Base-by-base conservation (phyloP, 139 green algal species). In the Chlamydomonas sp. region DNA sequence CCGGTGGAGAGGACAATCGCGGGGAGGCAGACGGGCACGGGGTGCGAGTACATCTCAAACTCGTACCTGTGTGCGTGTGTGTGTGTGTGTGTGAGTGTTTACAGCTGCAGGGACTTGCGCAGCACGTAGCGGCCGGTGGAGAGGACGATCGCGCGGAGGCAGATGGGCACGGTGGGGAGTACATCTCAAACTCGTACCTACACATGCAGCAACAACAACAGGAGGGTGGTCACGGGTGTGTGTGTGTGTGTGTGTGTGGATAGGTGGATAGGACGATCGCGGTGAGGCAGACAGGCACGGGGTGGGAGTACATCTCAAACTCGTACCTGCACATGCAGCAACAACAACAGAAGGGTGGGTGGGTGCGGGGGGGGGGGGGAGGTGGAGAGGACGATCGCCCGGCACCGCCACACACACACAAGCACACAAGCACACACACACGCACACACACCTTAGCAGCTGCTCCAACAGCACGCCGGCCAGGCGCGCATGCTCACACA, bases 171-270 rank as follows among this genome's bases (percentile, higher is more conserved):
- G 65, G 71, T 82, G 60, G 85, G 47, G 69, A 70, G 81, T 86
- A 93, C 43, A 81, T 81, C 65, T 88, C 75, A 60, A 90, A 91
- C 67, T 91, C 84, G 77, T 88, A n/a, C n/a, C n/a, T n/a, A n/a
- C n/a, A n/a, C n/a, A n/a, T n/a, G n/a, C n/a, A n/a, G n/a, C n/a
- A n/a, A n/a, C n/a, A n/a, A n/a, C n/a, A n/a, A n/a, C n/a, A n/a
- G n/a, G n/a, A n/a, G n/a, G n/a, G n/a, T n/a, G n/a, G n/a, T n/a
- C n/a, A n/a, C n/a, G n/a, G n/a, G n/a, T n/a, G n/a, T n/a, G n/a
- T n/a, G n/a, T n/a, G n/a, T n/a, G n/a, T n/a, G n/a, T n/a, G n/a
- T n/a, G n/a, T n/a, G n/a, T n/a, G n/a, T n/a, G n/a, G n/a, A n/a
- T n/a, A n/a, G 1, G 39, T 34, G 43, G 76, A 83, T 22, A 93